phyloP scores from a whole-genome alignment of 2,329 filamentous ascomycete species.

The Elsinoe arachidis region DNA sequence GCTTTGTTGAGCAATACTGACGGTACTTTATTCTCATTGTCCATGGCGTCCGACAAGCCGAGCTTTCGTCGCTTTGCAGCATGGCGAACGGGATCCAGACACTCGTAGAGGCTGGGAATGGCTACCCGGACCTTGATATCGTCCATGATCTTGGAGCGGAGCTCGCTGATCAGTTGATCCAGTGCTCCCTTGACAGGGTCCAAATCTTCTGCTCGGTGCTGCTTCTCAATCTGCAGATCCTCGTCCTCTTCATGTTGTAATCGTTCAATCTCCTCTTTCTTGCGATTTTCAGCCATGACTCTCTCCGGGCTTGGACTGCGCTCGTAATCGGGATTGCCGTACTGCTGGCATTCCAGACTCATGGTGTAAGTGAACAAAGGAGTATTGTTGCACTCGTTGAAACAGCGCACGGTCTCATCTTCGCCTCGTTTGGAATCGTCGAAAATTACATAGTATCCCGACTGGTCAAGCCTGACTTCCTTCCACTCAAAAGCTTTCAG shows the following conservation, averaged over 20 bases:
- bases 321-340: conserved; percentile 56
- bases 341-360: conserved; percentile 75
- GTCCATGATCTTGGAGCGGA: conserved; percentile 77
- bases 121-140: conserved; percentile 85
- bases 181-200: conserved; percentile 84
- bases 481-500: conserved; percentile 75
- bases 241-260: conserved; percentile 64
- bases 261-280: conserved; percentile 58
- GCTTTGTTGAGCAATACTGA: conserved; percentile 37
- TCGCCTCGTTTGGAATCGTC: conserved; percentile 67
- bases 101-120: conserved; percentile 68
- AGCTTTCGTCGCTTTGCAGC: conserved; percentile 68
- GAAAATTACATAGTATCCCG: conserved; percentile 89
- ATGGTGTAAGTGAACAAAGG: conserved; percentile 88
- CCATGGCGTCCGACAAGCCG: conserved; percentile 60
- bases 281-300: conserved; percentile 41
- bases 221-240: conserved; percentile 84
- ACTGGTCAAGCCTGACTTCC: conserved; percentile 72
- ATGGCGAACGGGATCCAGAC: conserved; percentile 75
- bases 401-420: conserved; percentile 73
- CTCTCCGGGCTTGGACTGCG: conserved; percentile 45
- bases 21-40: conserved; percentile 48
- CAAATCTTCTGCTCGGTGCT: conserved; percentile 73
- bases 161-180: conserved; percentile 66
- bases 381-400: conserved; percentile 66